Evolutionary conservation across 2,329 filamentous ascomycete genomes (phyloP).

Genomic region (Hawksworthiomyces lignivorus): DNA sequence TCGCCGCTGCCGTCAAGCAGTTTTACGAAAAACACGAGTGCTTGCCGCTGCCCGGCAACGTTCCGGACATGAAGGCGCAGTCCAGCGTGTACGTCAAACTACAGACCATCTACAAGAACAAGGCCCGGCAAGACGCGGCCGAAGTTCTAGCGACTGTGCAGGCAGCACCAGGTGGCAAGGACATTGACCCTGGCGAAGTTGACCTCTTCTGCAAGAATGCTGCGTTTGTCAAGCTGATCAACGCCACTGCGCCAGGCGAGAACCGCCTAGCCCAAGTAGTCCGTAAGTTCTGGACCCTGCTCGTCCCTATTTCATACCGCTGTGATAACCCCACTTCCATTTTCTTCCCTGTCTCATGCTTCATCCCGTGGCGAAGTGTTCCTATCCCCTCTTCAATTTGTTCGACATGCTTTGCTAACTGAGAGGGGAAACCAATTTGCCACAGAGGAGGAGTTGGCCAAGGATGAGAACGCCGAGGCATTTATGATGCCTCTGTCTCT

Average conservation of each 20-base stretch:
- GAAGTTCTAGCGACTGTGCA: constrained; percentile 65
- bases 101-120: constrained; percentile 87
- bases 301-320: no score
- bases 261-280: constrained; percentile 44
- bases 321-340: no score
- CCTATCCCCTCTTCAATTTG: no score
- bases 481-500: constrained; percentile 50
- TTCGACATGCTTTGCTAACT: constrained; percentile 14
- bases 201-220: constrained; percentile 95
- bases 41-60: constrained; percentile 74
- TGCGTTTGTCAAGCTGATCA: constrained; percentile 83
- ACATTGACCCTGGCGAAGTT: constrained; percentile 64
- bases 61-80: constrained; percentile 97
- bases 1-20: constrained; percentile 66
- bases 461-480: constrained; percentile 43
- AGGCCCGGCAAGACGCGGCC: constrained; percentile 69
- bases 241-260: constrained; percentile 34
- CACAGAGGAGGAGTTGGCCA: constrained; percentile 45
- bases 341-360: constrained; percentile 8
- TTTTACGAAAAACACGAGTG: constrained; percentile 69
- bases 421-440: no score
- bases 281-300: constrained; percentile 35
- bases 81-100: constrained; percentile 83
- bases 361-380: constrained; percentile 8
- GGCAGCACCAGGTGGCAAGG: constrained; percentile 36